Evolutionary conservation across 2,329 filamentous ascomycete species (phyloP), one percentile per base, ranked within the genome.

Genomic region (Fusarium papillatum): DNA sequence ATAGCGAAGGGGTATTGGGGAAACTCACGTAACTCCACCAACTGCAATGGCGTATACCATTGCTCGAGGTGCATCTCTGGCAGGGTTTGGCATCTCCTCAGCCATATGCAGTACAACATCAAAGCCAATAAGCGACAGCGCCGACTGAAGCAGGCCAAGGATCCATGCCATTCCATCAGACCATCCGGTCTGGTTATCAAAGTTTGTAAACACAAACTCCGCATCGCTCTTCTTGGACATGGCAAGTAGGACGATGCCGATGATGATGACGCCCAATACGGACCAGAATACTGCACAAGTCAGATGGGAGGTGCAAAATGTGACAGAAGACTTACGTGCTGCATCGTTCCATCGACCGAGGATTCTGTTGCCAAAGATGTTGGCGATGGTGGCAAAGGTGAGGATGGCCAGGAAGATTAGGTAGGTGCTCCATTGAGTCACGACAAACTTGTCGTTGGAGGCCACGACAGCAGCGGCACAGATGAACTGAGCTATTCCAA

Each of bases 81-180:
- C 67, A 11, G 86, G 85, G 19, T 78, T 78, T 5, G 85, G 86
- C 83, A 88, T 87, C 75, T 87, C 86, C 71, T 87, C 85, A 16
- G 84, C 83, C 81, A 87, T 83, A 68, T 88, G 86, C 31, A 86
- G 77, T 8, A 84, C 83, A 6, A 84, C 86, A 72, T 88, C 86
- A 71, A 86, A 88, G n/a, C 84, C 85, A 10, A 81, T 82, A 10
- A 84, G 80, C 34, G 79, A 80, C 2, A 83, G 69, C 0, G 81
- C 80, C 1, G 79, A 83, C 77, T 86, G 87, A 6, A 88, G 79
- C 2, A 88, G 78, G 1, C 86, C 86, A 1, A 88, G 80, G 13
- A 88, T 83, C 86, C 87, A 88, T 0, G 86, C 81, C 50, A 87
- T 79, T 3, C 86, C 87, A 63, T 87, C 84, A 8, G 83, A 79